Percentiles rank a stretch among this genome's conserved stretches.
phyloP scores from a whole-genome alignment of 345 rosid genomes.

The Eucalyptus fibrosa region DNA sequence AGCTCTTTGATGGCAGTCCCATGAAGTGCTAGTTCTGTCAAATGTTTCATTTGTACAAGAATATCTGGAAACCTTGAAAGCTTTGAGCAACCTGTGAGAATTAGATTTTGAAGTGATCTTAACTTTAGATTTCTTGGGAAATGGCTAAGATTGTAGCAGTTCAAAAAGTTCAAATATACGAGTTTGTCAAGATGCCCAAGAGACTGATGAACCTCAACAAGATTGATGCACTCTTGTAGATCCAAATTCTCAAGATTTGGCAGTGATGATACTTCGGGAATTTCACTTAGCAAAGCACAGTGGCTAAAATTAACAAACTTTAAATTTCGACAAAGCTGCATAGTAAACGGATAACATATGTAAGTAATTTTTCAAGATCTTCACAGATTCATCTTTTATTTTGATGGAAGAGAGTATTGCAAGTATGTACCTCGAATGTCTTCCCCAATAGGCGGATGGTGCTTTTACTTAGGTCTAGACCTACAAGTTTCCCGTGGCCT shows the following conservation, averaged over 20 bases:
- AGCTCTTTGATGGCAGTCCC: not conserved
- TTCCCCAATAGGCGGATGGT: not conserved
- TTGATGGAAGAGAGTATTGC: not conserved
- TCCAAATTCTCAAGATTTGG: too few relatives aligned
- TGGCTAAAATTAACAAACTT: too few relatives aligned
- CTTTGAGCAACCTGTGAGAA: not conserved
- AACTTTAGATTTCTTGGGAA: not conserved
- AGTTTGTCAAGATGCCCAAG: too few relatives aligned
- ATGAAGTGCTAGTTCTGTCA: not conserved
- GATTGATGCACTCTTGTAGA: too few relatives aligned
- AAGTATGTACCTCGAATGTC: not conserved
- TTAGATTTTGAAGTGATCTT: not conserved
- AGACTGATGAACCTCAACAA: too few relatives aligned
- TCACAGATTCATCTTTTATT: not conserved
- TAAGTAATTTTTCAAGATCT: too few relatives aligned
- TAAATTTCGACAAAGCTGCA: too few relatives aligned
- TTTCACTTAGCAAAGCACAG: too few relatives aligned
- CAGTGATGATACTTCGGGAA: too few relatives aligned
- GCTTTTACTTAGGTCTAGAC: not conserved
- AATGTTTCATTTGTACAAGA: not conserved
- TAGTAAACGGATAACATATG: too few relatives aligned
- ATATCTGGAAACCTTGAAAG: not conserved
- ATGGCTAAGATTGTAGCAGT: too few relatives aligned
- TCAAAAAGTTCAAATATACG: accelerated
- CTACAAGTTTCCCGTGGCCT: not conserved